Percentiles rank a stretch among this genome's conserved stretches.
phyloP scores from a whole-genome alignment of 2,329 filamentous ascomycete genomes.

The Sclerotinia trifoliorum region DNA sequence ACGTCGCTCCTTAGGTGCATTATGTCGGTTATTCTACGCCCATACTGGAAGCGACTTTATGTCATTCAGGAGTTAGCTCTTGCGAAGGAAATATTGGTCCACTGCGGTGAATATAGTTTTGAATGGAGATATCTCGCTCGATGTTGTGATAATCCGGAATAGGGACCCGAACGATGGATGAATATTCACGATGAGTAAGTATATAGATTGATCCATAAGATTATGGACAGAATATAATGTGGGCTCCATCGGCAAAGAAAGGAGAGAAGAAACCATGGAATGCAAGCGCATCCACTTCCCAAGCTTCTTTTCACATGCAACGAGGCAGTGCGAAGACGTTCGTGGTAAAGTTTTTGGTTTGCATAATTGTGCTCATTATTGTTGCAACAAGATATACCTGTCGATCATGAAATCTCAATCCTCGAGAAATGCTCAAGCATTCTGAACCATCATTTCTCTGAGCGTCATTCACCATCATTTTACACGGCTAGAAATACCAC shows the following conservation, averaged over 20 bases:
- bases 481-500: constrained; percentile 1
- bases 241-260: neutral
- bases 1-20: neutral
- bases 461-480: neutral
- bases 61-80: constrained; percentile 24
- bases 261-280: neutral
- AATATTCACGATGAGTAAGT: neutral
- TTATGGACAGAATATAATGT: neutral
- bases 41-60: constrained; percentile 22
- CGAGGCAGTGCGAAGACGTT: neutral
- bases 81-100: constrained; percentile 18
- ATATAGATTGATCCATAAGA: neutral
- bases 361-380: neutral
- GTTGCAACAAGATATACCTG: neutral
- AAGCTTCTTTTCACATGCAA: constrained; percentile 2
- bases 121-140: neutral
- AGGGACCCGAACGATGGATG: neutral
- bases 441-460: neutral
- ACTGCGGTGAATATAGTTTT: neutral
- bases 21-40: constrained; percentile 1
- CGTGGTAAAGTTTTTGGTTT: neutral
- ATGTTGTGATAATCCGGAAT: neutral
- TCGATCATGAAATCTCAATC: neutral
- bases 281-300: neutral
- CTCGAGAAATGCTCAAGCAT: neutral